Evolutionary conservation across 2,329 filamentous ascomycete species (phyloP).

Genomic region (Pyrenochaeta sp.): DNA sequence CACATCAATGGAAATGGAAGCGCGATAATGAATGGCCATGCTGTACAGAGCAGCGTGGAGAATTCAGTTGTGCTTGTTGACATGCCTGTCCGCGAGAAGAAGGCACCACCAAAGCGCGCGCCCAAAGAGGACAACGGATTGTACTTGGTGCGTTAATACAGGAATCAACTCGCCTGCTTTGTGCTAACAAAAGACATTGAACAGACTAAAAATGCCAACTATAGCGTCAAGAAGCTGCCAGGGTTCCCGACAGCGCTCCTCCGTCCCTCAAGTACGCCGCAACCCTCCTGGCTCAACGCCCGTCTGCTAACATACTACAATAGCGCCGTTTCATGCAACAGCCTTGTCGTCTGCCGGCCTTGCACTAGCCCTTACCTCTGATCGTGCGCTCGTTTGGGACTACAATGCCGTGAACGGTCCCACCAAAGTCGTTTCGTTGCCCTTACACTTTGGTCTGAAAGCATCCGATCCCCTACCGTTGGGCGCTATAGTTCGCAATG

Average conservation of each 20-base stretch:
- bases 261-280: constrained; percentile 68
- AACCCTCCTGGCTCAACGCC: constrained; percentile 14
- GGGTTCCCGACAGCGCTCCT: constrained; percentile 81
- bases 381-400: constrained; percentile 88
- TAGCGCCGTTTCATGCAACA: constrained; percentile 50
- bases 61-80: constrained; percentile 44
- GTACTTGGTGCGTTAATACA: constrained; percentile 65
- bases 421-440: constrained; percentile 78
- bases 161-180: neutral
- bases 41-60: constrained; percentile 34
- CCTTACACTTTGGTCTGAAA: constrained; percentile 76
- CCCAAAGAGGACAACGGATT: constrained; percentile 74
- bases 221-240: constrained; percentile 84
- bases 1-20: constrained; percentile 46
- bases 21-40: constrained; percentile 43
- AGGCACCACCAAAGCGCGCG: constrained; percentile 58
- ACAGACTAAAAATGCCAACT: constrained; percentile 84
- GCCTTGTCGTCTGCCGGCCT: constrained; percentile 70
- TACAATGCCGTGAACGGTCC: constrained; percentile 74
- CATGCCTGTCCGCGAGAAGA: constrained; percentile 53
- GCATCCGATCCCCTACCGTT: constrained; percentile 78
- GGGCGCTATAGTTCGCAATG: constrained; percentile 81
- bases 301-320: constrained; percentile 23
- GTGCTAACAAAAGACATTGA: constrained; percentile 13
- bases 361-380: constrained; percentile 80